Evolutionary conservation across 2,329 filamentous ascomycete species (phyloP).

Genomic region (Cadophora sp.): DNA sequence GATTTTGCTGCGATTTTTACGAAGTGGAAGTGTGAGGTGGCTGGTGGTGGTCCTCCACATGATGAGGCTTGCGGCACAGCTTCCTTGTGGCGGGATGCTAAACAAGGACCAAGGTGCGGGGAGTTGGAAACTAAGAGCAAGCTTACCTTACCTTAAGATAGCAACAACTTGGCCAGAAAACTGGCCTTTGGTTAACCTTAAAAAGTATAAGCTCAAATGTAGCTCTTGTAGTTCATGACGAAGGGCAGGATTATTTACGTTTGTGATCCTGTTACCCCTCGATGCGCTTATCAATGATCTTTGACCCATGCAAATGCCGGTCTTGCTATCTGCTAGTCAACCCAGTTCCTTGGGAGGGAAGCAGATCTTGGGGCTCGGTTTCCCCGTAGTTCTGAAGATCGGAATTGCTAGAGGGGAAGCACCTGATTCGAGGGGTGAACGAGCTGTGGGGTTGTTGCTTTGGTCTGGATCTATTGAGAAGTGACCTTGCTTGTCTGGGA

Average conservation of each 20-base stretch:
- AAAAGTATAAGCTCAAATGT: background rate
- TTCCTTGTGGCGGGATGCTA: background rate
- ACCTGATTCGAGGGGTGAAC: background rate
- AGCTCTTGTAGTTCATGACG: background rate
- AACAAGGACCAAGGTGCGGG: background rate
- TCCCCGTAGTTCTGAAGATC: slow-evolving; percentile 3
- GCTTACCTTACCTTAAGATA: too few species aligned
- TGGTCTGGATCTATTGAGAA: too few species aligned
- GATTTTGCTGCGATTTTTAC: background rate
- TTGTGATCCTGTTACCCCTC: background rate
- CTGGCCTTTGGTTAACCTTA: too few species aligned
- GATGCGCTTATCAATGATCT: background rate
- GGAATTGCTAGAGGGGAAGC: background rate
- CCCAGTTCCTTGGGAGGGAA: slow-evolving; percentile 3
- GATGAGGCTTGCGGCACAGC: background rate
- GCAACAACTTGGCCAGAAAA: too few species aligned
- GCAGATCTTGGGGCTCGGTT: background rate
- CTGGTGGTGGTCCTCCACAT: too few species aligned
- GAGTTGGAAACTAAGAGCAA: background rate
- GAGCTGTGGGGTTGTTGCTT: background rate
- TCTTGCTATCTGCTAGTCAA: slow-evolving; percentile 4
- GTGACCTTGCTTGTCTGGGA: background rate
- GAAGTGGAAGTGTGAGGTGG: too few species aligned
- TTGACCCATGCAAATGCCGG: background rate
- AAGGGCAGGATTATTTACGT: background rate